Evolutionary conservation across 176 grass and related monocot species (phyloP), one percentile per base, ranked within the genome.

Genomic region (Raddia guianensis): DNA sequence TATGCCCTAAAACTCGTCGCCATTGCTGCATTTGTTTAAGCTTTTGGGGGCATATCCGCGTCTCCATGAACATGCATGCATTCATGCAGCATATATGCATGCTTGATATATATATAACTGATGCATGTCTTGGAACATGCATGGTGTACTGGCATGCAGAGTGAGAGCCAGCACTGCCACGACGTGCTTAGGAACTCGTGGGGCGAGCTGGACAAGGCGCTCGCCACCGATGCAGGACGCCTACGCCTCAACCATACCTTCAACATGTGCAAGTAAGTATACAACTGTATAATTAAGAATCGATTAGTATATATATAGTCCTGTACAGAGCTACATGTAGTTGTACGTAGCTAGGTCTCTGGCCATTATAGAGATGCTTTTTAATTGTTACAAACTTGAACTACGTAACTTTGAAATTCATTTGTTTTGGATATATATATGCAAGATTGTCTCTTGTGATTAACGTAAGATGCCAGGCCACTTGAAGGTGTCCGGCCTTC

Each of bases 121-220:
- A 2, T 40, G 2, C 5, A 12, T 47, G 20, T 6, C 16, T 10
- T 40, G 37, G 37, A 21, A 46, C 8, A 1, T 61, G 14, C 8
- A 1, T 61, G 14, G 12, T 18, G n/a, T n/a, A 27, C 27, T 27
- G 27, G 27, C 27, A 27, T 27, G 27, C 46, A 92, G 91, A 85
- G 63, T 3, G 91, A 90, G 52, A 90, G 91, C 68, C 7, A 87
- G 20, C 53, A 86, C 46, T 93, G 91, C 61, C 78, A 87, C 15
- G 34, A 77, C 18, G 84, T 89, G 32, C 85, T 90, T 33, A 76
- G 86, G 47, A 78, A 34, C 8, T 93, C 91, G n/a, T 90, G 84
- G 87, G 9, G 51, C 0, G 63, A 79, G 18, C 49, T 93, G 4
- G 67, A 85, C 51, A 8, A 70, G 1, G 67, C 81, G 32, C 18